A percentile compares a stretch with the other conserved stretches of the same genome.
Conservation (phyloP, 2,329 filamentous ascomycete species). For the Aspergillus aculeatus region DNA sequence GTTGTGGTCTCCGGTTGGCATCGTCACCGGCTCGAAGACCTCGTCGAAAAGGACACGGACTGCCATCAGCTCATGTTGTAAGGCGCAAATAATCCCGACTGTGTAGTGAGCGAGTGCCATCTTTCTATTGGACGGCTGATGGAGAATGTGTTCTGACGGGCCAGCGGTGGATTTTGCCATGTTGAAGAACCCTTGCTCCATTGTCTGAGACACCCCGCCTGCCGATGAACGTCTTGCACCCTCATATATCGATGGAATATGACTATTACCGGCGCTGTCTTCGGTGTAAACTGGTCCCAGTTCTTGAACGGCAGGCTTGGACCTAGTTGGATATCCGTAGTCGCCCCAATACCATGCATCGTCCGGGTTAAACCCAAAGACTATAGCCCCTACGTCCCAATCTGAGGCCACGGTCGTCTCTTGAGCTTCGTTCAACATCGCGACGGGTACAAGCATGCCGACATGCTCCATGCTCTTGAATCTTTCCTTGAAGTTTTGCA, state of each 20-base stretch:
- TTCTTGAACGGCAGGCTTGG: too few species aligned
- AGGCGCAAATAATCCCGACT: constrained; percentile 30
- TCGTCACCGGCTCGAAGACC: constrained; percentile 9
- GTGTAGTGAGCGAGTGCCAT: constrained; percentile 16
- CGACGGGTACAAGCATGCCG: background rate
- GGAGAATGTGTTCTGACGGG: too few species aligned
- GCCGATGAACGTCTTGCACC: too few species aligned
- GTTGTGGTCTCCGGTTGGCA: constrained; percentile 20
- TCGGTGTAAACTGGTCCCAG: too few species aligned
- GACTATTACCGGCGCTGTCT: too few species aligned
- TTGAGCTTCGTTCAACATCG: background rate
- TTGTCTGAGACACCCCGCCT: too few species aligned
- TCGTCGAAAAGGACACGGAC: constrained; percentile 27
- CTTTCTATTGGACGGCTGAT: too few species aligned
- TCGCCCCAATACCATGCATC: constrained; percentile 20
- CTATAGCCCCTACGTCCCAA: background rate
- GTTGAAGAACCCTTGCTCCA: too few species aligned
- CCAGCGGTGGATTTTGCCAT: too few species aligned
- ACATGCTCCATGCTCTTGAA: background rate
- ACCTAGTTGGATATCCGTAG: constrained; percentile 11
- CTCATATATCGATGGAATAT: too few species aligned
- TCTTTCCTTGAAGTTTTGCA: background rate
- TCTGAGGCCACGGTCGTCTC: background rate
- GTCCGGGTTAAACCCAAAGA: constrained; percentile 18
- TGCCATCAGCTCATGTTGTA: constrained; percentile 26